phyloP scores from a whole-genome alignment of 2,329 filamentous ascomycete genomes.

The Beauveria medogensis region DNA sequence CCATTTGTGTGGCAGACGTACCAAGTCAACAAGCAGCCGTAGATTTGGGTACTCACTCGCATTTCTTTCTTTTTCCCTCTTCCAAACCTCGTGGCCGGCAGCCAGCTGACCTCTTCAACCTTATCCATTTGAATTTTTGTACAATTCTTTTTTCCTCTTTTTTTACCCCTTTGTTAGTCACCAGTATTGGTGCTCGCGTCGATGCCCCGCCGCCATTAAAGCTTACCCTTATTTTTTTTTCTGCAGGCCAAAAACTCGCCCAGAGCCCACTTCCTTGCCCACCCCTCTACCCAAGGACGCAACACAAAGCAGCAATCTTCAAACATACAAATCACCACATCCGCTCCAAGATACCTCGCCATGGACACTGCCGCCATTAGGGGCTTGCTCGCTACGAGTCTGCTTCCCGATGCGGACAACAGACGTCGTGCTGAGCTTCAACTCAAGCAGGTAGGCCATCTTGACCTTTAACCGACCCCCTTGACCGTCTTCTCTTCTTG shows the following conservation, averaged over 20 bases:
- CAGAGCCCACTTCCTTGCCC: background rate
- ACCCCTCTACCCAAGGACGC: background rate
- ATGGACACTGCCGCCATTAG: slow-evolving; percentile 72
- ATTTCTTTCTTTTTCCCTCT: background rate
- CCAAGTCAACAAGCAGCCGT: no score
- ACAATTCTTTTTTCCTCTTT: background rate
- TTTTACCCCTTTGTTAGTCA: no score
- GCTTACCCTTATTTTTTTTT: background rate
- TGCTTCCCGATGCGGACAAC: slow-evolving; percentile 65
- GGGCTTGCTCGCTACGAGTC: slow-evolving; percentile 68
- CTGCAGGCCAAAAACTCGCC: background rate
- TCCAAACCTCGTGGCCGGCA: background rate
- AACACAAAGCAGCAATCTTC: background rate
- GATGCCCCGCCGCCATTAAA: slow-evolving; percentile 1
- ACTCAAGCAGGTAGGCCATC: slow-evolving; percentile 63
- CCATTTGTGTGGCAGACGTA: no score
- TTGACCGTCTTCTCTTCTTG: slow-evolving; percentile 8
- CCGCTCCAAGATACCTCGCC: slow-evolving; percentile 16
- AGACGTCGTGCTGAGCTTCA: slow-evolving; percentile 71
- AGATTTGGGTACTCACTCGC: background rate
- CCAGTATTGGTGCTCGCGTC: background rate
- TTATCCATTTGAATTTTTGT: background rate
- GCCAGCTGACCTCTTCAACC: background rate
- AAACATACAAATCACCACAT: background rate
- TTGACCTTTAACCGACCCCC: background rate